A percentile compares a stretch with the other conserved stretches of the same genome.
phyloP scores from a whole-genome alignment of 2,329 filamentous ascomycete genomes.

The Eutypa lata region DNA sequence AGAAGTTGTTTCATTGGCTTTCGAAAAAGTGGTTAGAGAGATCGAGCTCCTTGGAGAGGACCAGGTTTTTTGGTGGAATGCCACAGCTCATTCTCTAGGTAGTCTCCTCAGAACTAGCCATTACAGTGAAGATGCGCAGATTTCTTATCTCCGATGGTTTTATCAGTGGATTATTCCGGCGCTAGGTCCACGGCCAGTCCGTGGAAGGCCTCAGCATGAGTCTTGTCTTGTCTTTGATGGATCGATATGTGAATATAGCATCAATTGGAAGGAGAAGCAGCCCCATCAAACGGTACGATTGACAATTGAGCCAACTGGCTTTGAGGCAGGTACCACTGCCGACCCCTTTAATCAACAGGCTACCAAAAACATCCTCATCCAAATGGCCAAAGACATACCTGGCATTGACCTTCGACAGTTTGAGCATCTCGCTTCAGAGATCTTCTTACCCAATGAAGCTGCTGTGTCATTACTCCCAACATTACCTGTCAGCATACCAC shows the following conservation, averaged over 20 bases:
- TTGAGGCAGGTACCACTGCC: not conserved
- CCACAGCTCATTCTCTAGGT: not conserved
- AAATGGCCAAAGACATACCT: not conserved
- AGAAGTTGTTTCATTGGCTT: too few species aligned
- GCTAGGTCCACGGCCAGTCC: slow-evolving; percentile 2
- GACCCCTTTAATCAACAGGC: slow-evolving; percentile 4
- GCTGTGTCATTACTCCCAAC: not conserved
- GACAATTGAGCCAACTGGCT: slow-evolving; percentile 2
- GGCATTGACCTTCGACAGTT: slow-evolving; percentile 6
- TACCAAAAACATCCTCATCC: not conserved
- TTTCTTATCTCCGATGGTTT: slow-evolving; percentile 7
- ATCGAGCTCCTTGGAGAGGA: too few species aligned
- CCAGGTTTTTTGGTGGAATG: slow-evolving; percentile 30
- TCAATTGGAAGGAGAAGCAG: slow-evolving; percentile 11
- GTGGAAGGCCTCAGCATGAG: not conserved
- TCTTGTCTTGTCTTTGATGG: slow-evolving; percentile 2
- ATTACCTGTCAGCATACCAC: not conserved
- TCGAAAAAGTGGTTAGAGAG: too few species aligned
- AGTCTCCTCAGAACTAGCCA: not conserved
- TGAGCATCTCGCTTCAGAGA: slow-evolving; percentile 2
- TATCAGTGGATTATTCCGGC: not conserved
- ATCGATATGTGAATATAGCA: slow-evolving; percentile 3
- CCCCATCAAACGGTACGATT: slow-evolving; percentile 3
- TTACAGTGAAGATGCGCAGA: slow-evolving; percentile 3
- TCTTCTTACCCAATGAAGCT: slow-evolving; percentile 1